These are phyloP conservation scores for Pythium phragmitis DNA, from an alignment of 352 stramenopile genomes.

Conservation along the genomic window DNA sequence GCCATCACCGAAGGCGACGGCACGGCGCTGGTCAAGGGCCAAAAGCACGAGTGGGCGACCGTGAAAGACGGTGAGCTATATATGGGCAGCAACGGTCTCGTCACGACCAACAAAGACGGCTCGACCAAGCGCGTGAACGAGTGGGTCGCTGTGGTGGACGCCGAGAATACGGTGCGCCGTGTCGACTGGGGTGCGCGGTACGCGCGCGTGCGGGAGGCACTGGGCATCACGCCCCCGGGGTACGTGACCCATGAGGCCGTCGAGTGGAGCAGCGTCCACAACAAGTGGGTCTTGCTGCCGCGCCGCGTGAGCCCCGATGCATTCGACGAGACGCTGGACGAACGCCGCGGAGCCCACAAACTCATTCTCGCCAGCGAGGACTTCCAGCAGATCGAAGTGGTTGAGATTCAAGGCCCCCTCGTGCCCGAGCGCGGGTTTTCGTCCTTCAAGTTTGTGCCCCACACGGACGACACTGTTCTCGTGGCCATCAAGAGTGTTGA, in stretches of 20 bases:
- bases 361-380: slow-evolving; percentile 89
- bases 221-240: slow-evolving; percentile 88
- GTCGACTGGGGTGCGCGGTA: slow-evolving; percentile 96
- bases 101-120: slow-evolving; percentile 80
- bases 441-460: slow-evolving; percentile 94
- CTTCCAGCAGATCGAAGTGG: slow-evolving; percentile 83
- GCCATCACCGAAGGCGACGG: slow-evolving; percentile 98
- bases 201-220: slow-evolving; percentile 88
- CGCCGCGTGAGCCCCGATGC: slow-evolving; percentile 92
- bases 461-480: slow-evolving; percentile 88
- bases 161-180: slow-evolving; percentile 61
- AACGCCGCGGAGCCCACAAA: slow-evolving; percentile 90
- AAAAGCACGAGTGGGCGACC: slow-evolving; percentile 99
- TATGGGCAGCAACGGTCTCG: slow-evolving; percentile 95
- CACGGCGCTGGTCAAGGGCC: slow-evolving; percentile 92
- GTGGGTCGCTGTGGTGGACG: slow-evolving; percentile 94
- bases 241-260: slow-evolving; percentile 99
- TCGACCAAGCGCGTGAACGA: slow-evolving; percentile 95
- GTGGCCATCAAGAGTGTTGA: slow-evolving; percentile 94
- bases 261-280: slow-evolving; percentile 92
- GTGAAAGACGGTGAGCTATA: slow-evolving; percentile 97
- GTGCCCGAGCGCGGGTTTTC: slow-evolving; percentile 84
- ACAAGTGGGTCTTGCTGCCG: slow-evolving; percentile 98
- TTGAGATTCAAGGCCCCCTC: slow-evolving; percentile 77
- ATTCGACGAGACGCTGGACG: slow-evolving; percentile 97